phyloP scores from a whole-genome alignment of 2,329 filamentous ascomycete species.

The Pestalotiopsis sp. region DNA sequence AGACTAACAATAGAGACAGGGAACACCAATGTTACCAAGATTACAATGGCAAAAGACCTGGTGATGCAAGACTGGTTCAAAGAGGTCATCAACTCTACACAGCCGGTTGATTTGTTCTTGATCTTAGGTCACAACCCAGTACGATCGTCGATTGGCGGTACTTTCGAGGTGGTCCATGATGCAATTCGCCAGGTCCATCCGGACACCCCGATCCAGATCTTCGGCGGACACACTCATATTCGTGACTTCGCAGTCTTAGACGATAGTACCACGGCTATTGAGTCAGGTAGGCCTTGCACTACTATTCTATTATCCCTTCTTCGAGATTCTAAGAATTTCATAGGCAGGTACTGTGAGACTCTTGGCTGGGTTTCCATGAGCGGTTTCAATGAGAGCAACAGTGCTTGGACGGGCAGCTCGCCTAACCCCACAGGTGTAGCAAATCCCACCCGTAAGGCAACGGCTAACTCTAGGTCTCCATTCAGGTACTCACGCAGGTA shows the following conservation, averaged over 20 bases:
- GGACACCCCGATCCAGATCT: constrained; percentile 60
- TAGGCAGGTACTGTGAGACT: constrained; percentile 62
- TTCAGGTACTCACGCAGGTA: constrained; percentile 57
- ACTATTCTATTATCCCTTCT: too few species aligned
- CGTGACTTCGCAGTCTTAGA: constrained; percentile 68
- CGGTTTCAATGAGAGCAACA: constrained; percentile 50
- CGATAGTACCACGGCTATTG: constrained; percentile 57
- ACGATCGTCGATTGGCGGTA: constrained; percentile 42
- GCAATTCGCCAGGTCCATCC: constrained; percentile 57
- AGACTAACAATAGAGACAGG: constrained; percentile 31
- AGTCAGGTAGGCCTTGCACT: constrained; percentile 35
- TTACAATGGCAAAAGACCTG: constrained; percentile 51
- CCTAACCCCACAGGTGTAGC: constrained; percentile 30
- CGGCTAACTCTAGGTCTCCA: constrained; percentile 31
- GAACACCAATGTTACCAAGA: constrained; percentile 58
- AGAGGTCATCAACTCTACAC: constrained; percentile 48
- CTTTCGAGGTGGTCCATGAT: constrained; percentile 45
- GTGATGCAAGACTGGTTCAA: constrained; percentile 58
- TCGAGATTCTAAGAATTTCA: too few species aligned
- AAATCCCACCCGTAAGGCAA: constrained; percentile 37
- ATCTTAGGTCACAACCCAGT: constrained; percentile 63
- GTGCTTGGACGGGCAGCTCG: constrained; percentile 33
- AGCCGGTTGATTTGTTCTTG: constrained; percentile 63
- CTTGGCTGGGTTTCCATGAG: constrained; percentile 64
- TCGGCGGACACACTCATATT: constrained; percentile 64